These are phyloP conservation scores for Tieghemiomyces parasiticus DNA, from an alignment of 192 early-diverging fungal species.

Conservation along the genomic window DNA sequence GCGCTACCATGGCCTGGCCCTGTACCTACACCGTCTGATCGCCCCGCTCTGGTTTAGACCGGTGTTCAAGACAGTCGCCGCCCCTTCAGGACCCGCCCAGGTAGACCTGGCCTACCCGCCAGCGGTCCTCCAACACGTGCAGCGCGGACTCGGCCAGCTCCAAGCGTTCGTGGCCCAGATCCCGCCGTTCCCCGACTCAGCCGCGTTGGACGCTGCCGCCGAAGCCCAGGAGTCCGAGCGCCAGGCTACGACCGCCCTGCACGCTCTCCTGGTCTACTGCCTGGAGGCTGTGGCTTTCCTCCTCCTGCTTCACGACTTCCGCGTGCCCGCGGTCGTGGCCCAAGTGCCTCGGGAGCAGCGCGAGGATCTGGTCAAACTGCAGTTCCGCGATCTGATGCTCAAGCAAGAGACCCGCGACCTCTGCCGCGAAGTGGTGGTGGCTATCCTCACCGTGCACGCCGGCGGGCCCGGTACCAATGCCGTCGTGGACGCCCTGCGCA, in stretches of 20 bases:
- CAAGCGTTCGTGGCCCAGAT: slow-evolving; percentile 29
- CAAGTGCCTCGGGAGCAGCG: slow-evolving; percentile 29
- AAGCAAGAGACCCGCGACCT: slow-evolving; percentile 33
- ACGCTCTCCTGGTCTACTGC: slow-evolving; percentile 35
- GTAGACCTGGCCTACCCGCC: neutral
- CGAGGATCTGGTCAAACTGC: slow-evolving; percentile 27
- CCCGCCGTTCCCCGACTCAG: slow-evolving; percentile 25
- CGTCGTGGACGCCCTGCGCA: slow-evolving; percentile 43
- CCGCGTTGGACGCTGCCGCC: no score
- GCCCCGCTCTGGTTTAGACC: neutral
- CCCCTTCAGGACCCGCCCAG: neutral
- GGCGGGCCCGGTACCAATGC: slow-evolving; percentile 34
- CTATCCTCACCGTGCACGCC: slow-evolving; percentile 44
- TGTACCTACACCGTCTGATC: slow-evolving; percentile 21
- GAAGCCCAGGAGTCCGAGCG: slow-evolving; percentile 27
- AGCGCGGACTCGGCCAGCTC: slow-evolving; percentile 25
- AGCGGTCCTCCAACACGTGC: slow-evolving; percentile 22
- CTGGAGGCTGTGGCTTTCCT: slow-evolving; percentile 54
- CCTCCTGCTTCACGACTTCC: slow-evolving; percentile 43
- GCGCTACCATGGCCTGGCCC: slow-evolving; percentile 58
- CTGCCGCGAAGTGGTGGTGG: slow-evolving; percentile 43
- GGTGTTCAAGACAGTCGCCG: neutral
- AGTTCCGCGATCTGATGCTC: slow-evolving; percentile 40
- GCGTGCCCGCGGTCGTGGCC: slow-evolving; percentile 34
- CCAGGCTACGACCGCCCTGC: slow-evolving; percentile 37